Percentiles rank a stretch among this genome's conserved stretches.
phyloP scores from a whole-genome alignment of 768 basidiomycete species.

The Coprinellus micaceus region DNA sequence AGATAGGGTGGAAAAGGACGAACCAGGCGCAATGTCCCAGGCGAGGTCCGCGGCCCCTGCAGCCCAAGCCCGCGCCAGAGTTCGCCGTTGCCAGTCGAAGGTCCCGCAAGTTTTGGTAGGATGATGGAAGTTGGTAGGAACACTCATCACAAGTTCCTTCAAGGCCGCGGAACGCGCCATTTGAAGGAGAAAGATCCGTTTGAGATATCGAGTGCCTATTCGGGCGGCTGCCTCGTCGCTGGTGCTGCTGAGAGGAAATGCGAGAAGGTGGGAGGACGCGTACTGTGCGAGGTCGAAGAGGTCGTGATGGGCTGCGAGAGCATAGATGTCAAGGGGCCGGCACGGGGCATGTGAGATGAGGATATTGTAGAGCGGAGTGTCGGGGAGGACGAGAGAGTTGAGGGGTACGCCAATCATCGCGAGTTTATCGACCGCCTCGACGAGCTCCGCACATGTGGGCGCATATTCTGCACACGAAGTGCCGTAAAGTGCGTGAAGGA shows the following conservation, averaged over 20 bases:
- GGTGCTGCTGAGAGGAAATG: slow-evolving; percentile 22
- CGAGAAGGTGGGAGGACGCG: slow-evolving; percentile 33
- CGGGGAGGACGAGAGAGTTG: slow-evolving; percentile 17
- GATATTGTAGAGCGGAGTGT: no score
- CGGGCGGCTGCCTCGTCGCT: slow-evolving; percentile 28
- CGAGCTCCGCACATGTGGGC: slow-evolving; percentile 44
- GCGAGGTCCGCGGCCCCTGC: no score
- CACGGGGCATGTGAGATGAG: slow-evolving; percentile 19
- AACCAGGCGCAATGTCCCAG: no score
- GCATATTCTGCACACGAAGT: slow-evolving; percentile 45
- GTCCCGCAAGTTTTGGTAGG: slow-evolving; percentile 16
- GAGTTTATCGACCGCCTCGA: slow-evolving; percentile 34
- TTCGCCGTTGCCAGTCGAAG: slow-evolving; percentile 15
- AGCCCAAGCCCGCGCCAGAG: slow-evolving; percentile 21
- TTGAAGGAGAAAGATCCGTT: slow-evolving; percentile 32
- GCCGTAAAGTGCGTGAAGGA: slow-evolving; percentile 50
- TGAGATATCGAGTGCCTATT: slow-evolving; percentile 35
- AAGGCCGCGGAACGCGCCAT: slow-evolving; percentile 30
- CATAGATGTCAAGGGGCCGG: slow-evolving; percentile 34
- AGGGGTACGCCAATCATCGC: slow-evolving; percentile 16
- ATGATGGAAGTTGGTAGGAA: slow-evolving; percentile 1
- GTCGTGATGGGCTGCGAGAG: slow-evolving; percentile 24
- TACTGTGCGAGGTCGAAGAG: slow-evolving; percentile 33
- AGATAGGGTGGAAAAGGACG: no score
- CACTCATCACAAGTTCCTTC: slow-evolving; percentile 16